phyloP scores from a whole-genome alignment of 1,139 yeast species.

The Taiozyma sp. region DNA sequence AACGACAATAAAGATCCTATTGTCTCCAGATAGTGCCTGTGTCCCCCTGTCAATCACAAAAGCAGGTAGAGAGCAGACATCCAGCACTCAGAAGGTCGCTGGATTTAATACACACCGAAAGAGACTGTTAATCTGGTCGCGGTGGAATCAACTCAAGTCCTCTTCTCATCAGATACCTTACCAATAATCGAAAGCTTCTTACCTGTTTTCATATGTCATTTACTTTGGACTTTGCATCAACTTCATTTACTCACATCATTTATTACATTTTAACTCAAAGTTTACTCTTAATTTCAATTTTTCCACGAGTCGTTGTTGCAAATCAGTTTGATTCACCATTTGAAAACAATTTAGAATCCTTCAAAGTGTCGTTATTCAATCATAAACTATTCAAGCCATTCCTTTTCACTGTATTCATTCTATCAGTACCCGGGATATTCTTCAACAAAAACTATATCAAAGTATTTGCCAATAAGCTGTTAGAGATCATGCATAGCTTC shows the following conservation, averaged over 20 bases:
- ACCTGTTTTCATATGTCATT: background rate
- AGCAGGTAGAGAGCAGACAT: background rate
- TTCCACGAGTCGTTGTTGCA: background rate
- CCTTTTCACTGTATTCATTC: conserved; percentile 11
- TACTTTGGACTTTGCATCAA: background rate
- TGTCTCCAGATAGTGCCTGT: background rate
- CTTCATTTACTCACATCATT: background rate
- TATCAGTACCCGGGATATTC: conserved; percentile 14
- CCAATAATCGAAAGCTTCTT: background rate
- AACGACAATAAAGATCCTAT: background rate
- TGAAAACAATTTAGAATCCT: background rate
- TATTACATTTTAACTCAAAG: background rate
- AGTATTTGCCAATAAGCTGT: background rate
- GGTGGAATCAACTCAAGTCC: background rate
- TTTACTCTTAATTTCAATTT: background rate
- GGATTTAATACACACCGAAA: background rate
- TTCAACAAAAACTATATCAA: conserved; percentile 2
- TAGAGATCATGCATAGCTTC: conserved; percentile 6
- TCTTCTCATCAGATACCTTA: background rate
- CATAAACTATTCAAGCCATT: background rate
- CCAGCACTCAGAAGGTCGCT: background rate
- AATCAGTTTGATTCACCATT: background rate
- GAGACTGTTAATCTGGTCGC: background rate
- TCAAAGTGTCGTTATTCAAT: background rate
- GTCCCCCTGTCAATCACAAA: background rate